Evolutionary conservation across 331 rosid species (phyloP).

Genomic region (Quercus lobata): DNA sequence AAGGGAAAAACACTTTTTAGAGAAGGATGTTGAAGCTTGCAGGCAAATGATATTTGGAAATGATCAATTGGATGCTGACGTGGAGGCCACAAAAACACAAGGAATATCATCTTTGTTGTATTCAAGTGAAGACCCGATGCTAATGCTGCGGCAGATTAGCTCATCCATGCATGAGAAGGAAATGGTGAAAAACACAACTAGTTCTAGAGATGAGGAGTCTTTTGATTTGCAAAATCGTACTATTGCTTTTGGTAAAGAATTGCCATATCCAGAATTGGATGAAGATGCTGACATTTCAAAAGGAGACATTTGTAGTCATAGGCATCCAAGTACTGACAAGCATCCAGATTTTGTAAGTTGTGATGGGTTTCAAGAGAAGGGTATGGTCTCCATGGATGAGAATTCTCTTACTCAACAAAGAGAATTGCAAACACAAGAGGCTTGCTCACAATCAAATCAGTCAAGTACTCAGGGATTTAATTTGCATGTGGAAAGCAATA

Average conservation of each 20-base stretch:
- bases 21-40: constrained; percentile 39
- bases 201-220: constrained; percentile 26
- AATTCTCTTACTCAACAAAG: neutral
- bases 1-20: constrained; percentile 50
- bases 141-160: constrained; percentile 1
- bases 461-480: constrained; percentile 7
- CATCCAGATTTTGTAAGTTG: neutral
- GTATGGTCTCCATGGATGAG: constrained; percentile 16
- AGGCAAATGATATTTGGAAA: constrained; percentile 28
- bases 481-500: constrained; percentile 3
- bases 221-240: constrained; percentile 12
- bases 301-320: constrained; percentile 5
- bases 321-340: constrained; percentile 9
- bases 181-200: constrained; percentile 3
- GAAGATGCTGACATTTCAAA: constrained; percentile 14
- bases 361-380: constrained; percentile 19
- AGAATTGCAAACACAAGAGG: constrained; percentile 7
- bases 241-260: constrained; percentile 28
- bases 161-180: constrained; percentile 11
- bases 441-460: neutral
- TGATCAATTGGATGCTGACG: constrained; percentile 27
- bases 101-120: neutral
- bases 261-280: constrained; percentile 12
- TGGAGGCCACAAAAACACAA: constrained; percentile 9
- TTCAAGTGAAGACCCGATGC: constrained; percentile 17